Evolutionary conservation across 2,329 filamentous ascomycete species (phyloP).

Genomic region (Emmonsiellopsis sp.): DNA sequence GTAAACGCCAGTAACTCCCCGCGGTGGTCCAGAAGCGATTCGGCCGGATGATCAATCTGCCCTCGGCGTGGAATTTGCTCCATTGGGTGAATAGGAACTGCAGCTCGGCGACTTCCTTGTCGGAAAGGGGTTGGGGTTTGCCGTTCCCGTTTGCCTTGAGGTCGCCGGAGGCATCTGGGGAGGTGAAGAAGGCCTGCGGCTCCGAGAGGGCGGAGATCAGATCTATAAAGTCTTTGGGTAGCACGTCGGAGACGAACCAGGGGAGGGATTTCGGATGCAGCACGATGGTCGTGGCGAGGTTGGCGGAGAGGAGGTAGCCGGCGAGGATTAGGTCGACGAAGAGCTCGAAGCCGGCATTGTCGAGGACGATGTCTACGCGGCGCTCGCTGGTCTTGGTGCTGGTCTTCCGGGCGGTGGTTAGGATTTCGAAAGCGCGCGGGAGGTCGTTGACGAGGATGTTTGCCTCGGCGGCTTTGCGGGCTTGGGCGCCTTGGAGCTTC

Average conservation of each 20-base stretch:
- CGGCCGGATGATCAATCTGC: constrained; percentile 70
- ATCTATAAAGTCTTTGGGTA: constrained; percentile 75
- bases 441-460: constrained; percentile 91
- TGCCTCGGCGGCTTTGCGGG: constrained; percentile 75
- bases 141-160: constrained; percentile 47
- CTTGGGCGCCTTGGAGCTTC: constrained; percentile 82
- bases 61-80: constrained; percentile 70
- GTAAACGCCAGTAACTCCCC: constrained; percentile 83
- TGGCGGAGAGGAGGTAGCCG: constrained; percentile 75
- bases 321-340: constrained; percentile 91
- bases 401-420: constrained; percentile 55
- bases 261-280: constrained; percentile 91
- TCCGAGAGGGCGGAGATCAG: constrained; percentile 70
- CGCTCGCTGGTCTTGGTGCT: constrained; percentile 52
- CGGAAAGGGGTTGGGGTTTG: constrained; percentile 50
- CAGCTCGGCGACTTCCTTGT: constrained; percentile 58
- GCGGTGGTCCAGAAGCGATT: constrained; percentile 86
- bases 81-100: constrained; percentile 73
- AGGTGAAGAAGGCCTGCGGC: constrained; percentile 69
- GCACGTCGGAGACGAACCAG: constrained; percentile 96
- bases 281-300: constrained; percentile 76
- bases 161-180: constrained; percentile 51
- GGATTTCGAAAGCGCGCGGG: constrained; percentile 56
- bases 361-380: constrained; percentile 85
- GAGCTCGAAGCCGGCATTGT: constrained; percentile 95